These are phyloP conservation scores for Chaetomium cochliodes DNA, from an alignment of 495 filamentous ascomycete genomes.

Conservation along the genomic window DNA sequence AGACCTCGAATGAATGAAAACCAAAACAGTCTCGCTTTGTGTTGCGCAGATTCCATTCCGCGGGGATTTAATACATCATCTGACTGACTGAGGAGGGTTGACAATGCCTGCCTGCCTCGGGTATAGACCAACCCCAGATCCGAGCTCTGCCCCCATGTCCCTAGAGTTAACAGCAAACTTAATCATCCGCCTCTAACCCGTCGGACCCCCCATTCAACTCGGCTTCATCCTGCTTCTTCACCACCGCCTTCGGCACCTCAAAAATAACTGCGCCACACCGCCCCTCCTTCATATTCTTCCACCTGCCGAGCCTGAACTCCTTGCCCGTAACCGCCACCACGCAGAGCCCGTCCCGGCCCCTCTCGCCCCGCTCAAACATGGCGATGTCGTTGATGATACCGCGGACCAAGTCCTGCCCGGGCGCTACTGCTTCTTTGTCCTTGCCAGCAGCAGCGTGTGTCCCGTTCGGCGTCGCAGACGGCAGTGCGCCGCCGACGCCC, in stretches of 20 bases:
- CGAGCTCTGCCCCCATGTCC: background rate
- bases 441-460: background rate
- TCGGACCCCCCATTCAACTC: conserved; percentile 27
- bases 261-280: conserved; percentile 79
- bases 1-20: background rate
- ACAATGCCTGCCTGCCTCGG: background rate
- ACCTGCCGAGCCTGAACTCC: conserved; percentile 78
- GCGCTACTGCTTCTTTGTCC: background rate
- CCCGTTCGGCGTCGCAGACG: conserved; percentile 15
- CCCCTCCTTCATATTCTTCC: conserved; percentile 60
- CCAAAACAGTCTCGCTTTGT: conserved; percentile 1
- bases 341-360: conserved; percentile 68
- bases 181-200: conserved; percentile 22
- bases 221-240: conserved; percentile 33
- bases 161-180: background rate
- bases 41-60: background rate
- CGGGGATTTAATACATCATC: conserved; percentile 11
- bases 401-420: conserved; percentile 43
- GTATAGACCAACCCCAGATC: conserved; percentile 10
- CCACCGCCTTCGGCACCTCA: conserved; percentile 56
- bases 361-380: conserved; percentile 73
- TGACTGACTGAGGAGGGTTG: conserved; percentile 16
- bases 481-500: conserved; percentile 36
- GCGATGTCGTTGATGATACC: conserved; percentile 85
- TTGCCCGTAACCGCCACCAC: conserved; percentile 82